phyloP scores from a whole-genome alignment of 768 basidiomycete species.

The Sistotremastrum suecicum region DNA sequence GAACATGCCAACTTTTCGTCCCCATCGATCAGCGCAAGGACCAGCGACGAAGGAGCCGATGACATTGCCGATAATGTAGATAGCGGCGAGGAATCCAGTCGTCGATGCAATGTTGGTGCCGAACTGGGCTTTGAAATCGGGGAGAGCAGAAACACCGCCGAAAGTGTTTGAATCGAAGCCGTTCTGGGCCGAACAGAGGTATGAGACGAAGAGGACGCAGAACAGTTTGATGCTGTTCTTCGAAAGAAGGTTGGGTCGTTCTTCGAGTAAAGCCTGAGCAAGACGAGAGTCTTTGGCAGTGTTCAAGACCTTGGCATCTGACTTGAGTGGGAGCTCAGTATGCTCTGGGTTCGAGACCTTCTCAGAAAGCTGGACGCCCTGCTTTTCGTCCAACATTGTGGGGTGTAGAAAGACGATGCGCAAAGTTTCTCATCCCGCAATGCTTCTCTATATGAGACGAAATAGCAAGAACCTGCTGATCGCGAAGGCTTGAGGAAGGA shows the following conservation, averaged over 20 bases:
- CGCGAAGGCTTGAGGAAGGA: too few relatives aligned
- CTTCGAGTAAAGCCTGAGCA: slow-evolving; percentile 6
- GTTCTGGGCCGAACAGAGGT: slow-evolving; percentile 15
- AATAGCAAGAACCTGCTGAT: too few relatives aligned
- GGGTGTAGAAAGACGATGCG: too few relatives aligned
- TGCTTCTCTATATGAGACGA: too few relatives aligned
- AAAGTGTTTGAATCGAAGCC: slow-evolving; percentile 17
- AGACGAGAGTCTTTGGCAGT: neutral
- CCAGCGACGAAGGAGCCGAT: slow-evolving; percentile 13
- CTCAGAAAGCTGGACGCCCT: neutral
- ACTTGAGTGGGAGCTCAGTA: neutral
- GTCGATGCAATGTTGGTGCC: slow-evolving; percentile 12
- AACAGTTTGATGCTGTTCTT: slow-evolving; percentile 5
- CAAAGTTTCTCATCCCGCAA: too few relatives aligned
- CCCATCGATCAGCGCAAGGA: slow-evolving; percentile 11
- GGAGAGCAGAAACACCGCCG: slow-evolving; percentile 15
- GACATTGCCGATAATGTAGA: slow-evolving; percentile 17
- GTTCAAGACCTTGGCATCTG: neutral
- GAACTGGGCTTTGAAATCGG: slow-evolving; percentile 13
- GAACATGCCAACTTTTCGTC: slow-evolving; percentile 15
- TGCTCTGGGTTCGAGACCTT: neutral
- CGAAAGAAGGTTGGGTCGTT: slow-evolving; percentile 6
- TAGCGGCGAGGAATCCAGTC: slow-evolving; percentile 15
- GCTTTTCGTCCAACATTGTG: neutral
- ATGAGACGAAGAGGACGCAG: slow-evolving; percentile 12